Conservation (phyloP, 2,329 filamentous ascomycete genomes). For the Neocucurbitaria cava region DNA sequence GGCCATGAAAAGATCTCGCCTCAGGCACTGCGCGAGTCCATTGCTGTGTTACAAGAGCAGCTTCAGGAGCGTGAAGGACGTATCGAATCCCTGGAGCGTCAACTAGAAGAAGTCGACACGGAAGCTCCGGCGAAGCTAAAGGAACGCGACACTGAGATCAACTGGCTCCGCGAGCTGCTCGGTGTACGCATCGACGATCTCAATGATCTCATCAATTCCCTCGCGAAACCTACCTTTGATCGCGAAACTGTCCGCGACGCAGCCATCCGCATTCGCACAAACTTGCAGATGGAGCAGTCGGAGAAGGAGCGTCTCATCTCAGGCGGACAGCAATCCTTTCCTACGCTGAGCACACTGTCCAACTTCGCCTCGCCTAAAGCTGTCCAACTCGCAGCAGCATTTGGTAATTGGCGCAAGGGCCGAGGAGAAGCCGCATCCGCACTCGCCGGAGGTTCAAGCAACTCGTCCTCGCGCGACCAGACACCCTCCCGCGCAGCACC, state of each 20-base stretch:
- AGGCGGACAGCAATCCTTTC: conserved; percentile 65
- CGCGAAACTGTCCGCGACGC: conserved; percentile 83
- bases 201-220: conserved; percentile 84
- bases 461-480: conserved; percentile 38
- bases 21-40: conserved; percentile 93
- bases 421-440: conserved; percentile 58
- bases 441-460: conserved; percentile 41
- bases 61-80: conserved; percentile 89
- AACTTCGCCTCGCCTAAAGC: conserved; percentile 82
- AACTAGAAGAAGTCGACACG: conserved; percentile 72
- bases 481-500: conserved; percentile 49
- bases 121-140: conserved; percentile 83
- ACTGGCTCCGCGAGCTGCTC: conserved; percentile 91
- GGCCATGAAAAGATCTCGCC: conserved; percentile 87
- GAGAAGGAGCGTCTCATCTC: conserved; percentile 86
- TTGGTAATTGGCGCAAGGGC: conserved; percentile 89
- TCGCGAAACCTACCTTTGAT: conserved; percentile 78
- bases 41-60: conserved; percentile 95
- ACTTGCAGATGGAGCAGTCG: conserved; percentile 97
- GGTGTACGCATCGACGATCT: conserved; percentile 90
- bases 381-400: conserved; percentile 93
- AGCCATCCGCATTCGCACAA: conserved; percentile 89
- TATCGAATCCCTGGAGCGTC: conserved; percentile 85
- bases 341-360: conserved; percentile 78
- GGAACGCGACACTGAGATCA: conserved; percentile 92